Evolutionary conservation across 805 yeast species (phyloP), one percentile per base, ranked within the genome.

Genomic region (Candida germanica): DNA sequence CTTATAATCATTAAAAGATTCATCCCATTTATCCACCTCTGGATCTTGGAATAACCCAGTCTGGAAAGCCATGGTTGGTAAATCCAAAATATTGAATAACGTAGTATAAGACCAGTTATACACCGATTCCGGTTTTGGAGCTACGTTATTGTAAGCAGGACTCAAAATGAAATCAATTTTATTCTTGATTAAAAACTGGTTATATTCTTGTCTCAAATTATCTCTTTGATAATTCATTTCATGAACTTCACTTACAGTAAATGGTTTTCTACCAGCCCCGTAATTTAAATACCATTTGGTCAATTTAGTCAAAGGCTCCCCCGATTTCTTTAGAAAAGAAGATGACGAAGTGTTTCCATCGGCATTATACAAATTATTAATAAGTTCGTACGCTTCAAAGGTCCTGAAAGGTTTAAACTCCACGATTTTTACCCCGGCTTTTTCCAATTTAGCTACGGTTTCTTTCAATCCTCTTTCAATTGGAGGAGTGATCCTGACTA

Each of bases 41-140:
- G 80, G 75, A 54, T 80, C 85, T 51, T 71, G 83, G 42, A 53
- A 62, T 44, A 79, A 58, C 6, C 84, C 78, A 3, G 86, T 71
- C 48, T 83, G 87, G 61, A 77, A 67, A 1, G 70, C 70, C 40
- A 80, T 75, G 26, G 80, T 75, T 26, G 93, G 88, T 50, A 77
- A 67, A 56, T 84, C 93, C 44, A 83, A 58, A 40, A 83, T 56
- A 59, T 84, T 84, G 75, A 79, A 85, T 44, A 82, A 68, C 2
- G 87, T 62, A 4, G 91, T 82, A 66, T 85, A 85, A 3, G 88
- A 84, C 89, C 93, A 85, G 58, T 82, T 82, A 54, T 73, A 75
- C 5, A 82, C 71, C 33, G 71, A 67, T 31, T 73, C 76, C 15
- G 83, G 76, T 35, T 71, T 73, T 29, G 87, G 85, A 11, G 93